Percentiles rank a stretch among this genome's conserved stretches.
phyloP scores from a whole-genome alignment of 805 yeast species.

The Teunomyces funiuensis region DNA sequence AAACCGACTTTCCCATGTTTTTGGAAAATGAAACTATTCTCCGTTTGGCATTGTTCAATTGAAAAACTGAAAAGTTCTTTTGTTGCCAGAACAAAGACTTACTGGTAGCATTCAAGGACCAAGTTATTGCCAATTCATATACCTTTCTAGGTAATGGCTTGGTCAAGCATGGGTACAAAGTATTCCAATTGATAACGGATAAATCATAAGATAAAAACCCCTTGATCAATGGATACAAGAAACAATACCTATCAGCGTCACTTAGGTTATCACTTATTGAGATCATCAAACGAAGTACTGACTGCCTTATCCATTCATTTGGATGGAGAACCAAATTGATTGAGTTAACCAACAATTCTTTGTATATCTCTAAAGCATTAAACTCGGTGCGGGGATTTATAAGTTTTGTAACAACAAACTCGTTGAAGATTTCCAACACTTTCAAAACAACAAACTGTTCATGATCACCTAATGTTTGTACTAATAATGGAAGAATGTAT shows the following conservation, averaged over 20 bases:
- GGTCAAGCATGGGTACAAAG: slow-evolving; percentile 64
- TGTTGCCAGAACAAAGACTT: slow-evolving; percentile 82
- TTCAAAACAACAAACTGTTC: slow-evolving; percentile 79
- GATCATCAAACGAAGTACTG: slow-evolving; percentile 59
- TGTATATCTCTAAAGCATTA: slow-evolving; percentile 38
- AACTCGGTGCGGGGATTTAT: slow-evolving; percentile 37
- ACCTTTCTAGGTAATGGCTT: slow-evolving; percentile 66
- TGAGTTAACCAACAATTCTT: slow-evolving; percentile 32
- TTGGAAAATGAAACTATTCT: slow-evolving; percentile 29
- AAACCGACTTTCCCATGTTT: slow-evolving; percentile 37
- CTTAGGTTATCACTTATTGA: slow-evolving; percentile 62
- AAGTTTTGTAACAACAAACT: slow-evolving; percentile 29
- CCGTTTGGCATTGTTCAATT: slow-evolving; percentile 15
- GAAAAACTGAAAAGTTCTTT: slow-evolving; percentile 16
- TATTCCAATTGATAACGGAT: slow-evolving; percentile 61
- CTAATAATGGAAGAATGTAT: slow-evolving; percentile 78
- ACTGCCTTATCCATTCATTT: slow-evolving; percentile 78
- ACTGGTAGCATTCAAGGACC: slow-evolving; percentile 64
- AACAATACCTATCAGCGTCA: slow-evolving; percentile 79
- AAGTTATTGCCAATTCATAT: slow-evolving; percentile 59
- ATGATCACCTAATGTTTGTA: slow-evolving; percentile 80
- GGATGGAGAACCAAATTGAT: slow-evolving; percentile 77
- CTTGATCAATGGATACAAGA: slow-evolving; percentile 76
- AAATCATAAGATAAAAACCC: slow-evolving; percentile 79
- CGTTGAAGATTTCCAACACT: slow-evolving; percentile 50